phyloP scores from a whole-genome alignment of 768 basidiomycete species.

The Lanmaoa pseudosensibilis region DNA sequence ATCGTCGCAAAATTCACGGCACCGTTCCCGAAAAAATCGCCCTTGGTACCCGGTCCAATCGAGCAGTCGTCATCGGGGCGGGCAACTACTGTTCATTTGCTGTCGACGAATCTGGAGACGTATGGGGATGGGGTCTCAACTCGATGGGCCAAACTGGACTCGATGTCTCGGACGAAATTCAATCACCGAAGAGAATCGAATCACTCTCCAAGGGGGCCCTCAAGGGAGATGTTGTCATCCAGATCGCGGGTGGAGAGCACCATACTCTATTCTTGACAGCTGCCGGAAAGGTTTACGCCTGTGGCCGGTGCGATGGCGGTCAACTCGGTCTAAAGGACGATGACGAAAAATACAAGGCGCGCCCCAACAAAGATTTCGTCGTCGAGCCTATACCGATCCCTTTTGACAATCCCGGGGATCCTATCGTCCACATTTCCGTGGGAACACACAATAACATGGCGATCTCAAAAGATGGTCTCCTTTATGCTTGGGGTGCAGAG shows the following conservation, averaged over 20 bases:
- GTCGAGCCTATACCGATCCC: conserved; percentile 61
- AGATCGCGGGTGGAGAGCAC: conserved; percentile 83
- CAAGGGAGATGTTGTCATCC: conserved; percentile 57
- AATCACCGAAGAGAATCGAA: conserved; percentile 62
- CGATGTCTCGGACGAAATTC: conserved; percentile 49
- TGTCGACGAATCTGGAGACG: conserved; percentile 75
- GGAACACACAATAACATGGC: conserved; percentile 75
- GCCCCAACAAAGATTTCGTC: conserved; percentile 57
- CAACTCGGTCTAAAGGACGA: conserved; percentile 78
- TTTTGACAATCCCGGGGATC: conserved; percentile 65
- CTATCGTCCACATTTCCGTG: conserved; percentile 62
- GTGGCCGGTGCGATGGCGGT: conserved; percentile 80
- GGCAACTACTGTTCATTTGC: conserved; percentile 91
- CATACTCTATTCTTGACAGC: conserved; percentile 89
- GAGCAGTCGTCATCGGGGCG: conserved; percentile 70
- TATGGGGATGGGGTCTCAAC: conserved; percentile 97
- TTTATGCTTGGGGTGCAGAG: conserved; percentile 81
- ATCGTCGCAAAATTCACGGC: conserved; percentile 85
- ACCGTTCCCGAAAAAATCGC: conserved; percentile 85
- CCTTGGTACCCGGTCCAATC: conserved; percentile 64
- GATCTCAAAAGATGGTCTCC: conserved; percentile 61
- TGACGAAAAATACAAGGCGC: conserved; percentile 62
- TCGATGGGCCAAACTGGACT: conserved; percentile 83
- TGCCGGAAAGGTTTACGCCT: conserved; percentile 81
- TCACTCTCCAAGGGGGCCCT: conserved; percentile 63